Percentiles rank a stretch among this genome's conserved stretches.
These are phyloP conservation scores for Pseudozyma thailandica DNA, from an alignment of 1,284 basidiomycete genomes.

Conservation along the genomic window DNA sequence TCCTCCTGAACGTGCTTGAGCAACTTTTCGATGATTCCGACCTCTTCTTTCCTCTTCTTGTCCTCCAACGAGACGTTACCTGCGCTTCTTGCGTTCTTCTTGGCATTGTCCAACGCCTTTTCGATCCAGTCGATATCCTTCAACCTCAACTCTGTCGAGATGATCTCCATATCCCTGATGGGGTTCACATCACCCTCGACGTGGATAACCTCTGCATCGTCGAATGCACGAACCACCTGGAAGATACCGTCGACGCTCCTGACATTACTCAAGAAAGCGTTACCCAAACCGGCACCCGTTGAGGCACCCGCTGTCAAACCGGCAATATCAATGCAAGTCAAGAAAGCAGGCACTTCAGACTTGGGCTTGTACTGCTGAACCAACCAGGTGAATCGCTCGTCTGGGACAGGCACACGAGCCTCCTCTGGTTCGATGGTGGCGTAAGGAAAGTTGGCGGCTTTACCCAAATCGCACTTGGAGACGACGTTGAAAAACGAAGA, in stretches of 20 bases:
- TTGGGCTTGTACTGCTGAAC: slow-evolving; percentile 89
- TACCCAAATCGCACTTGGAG: slow-evolving; percentile 87
- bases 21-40: slow-evolving; percentile 84
- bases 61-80: slow-evolving; percentile 87
- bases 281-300: slow-evolving; percentile 96
- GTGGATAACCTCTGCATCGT: slow-evolving; percentile 98
- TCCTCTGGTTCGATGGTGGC: slow-evolving; percentile 78
- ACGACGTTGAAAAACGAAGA: slow-evolving; percentile 78
- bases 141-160: slow-evolving; percentile 80
- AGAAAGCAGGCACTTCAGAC: slow-evolving; percentile 87
- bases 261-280: slow-evolving; percentile 96
- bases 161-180: slow-evolving; percentile 96
- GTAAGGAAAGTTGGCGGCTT: slow-evolving; percentile 98
- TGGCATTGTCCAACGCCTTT: slow-evolving; percentile 79
- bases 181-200: slow-evolving; percentile 99
- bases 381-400: slow-evolving; percentile 93
- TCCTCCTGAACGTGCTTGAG: slow-evolving; percentile 82
- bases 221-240: slow-evolving; percentile 97
- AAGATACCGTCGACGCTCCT: slow-evolving; percentile 99
- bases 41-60: slow-evolving; percentile 96
- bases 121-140: slow-evolving; percentile 99
- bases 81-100: slow-evolving; percentile 60
- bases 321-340: slow-evolving; percentile 99
- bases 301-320: slow-evolving; percentile 96
- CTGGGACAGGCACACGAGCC: slow-evolving; percentile 96